Conservation (phyloP, 2,329 filamentous ascomycete genomes). For the Botryosphaeria dothidea region DNA sequence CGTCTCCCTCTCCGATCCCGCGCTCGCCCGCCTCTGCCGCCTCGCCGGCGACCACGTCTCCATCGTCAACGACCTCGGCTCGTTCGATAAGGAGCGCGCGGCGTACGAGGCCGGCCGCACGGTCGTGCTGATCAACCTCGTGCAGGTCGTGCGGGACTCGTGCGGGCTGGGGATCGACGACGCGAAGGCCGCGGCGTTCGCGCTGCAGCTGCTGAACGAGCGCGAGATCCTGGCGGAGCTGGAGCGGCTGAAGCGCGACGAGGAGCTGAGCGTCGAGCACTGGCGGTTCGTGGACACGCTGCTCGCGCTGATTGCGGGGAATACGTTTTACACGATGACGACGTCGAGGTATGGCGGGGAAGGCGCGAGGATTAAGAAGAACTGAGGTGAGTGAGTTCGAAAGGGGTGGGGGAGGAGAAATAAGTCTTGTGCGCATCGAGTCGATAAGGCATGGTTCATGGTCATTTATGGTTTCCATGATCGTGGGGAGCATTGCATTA, state of each 20-base stretch:
- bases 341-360: conserved; percentile 6
- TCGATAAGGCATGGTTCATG: too few species aligned
- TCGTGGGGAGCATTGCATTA: too few species aligned
- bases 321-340: conserved; percentile 10
- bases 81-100: neutral
- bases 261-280: neutral
- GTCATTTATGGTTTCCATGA: too few species aligned
- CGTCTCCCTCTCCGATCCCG: neutral
- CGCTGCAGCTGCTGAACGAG: neutral
- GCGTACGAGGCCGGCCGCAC: neutral
- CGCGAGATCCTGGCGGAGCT: neutral
- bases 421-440: too few species aligned
- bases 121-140: neutral
- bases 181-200: neutral
- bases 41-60: neutral
- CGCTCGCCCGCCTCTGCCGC: neutral
- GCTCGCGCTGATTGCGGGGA: neutral
- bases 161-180: neutral
- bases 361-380: neutral
- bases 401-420: too few species aligned
- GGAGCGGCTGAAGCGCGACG: neutral
- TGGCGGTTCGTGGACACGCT: neutral
- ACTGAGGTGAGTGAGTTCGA: neutral
- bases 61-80: conserved; percentile 4
- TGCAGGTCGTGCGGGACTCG: neutral